Conservation (phyloP, 345 rosid species). For the Sapria himalayana region DNA sequence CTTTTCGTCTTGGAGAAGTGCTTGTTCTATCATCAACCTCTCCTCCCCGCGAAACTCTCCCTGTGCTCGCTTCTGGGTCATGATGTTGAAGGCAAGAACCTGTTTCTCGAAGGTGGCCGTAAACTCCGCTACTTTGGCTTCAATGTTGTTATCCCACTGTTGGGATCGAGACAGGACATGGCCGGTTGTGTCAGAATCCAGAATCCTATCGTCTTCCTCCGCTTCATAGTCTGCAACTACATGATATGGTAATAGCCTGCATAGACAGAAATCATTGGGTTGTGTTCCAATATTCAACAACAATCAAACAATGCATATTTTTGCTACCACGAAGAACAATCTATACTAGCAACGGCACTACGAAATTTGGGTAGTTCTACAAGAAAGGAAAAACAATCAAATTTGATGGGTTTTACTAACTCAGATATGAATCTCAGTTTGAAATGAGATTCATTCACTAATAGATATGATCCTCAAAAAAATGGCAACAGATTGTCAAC, state of each 20-base stretch:
- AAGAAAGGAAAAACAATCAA: no score
- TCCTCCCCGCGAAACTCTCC: constrained; percentile 73
- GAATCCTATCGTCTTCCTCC: constrained; percentile 78
- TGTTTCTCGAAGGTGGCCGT: constrained; percentile 76
- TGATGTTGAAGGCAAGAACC: constrained; percentile 53
- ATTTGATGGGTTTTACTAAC: no score
- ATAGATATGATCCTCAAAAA: no score
- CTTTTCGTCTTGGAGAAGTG: constrained; percentile 56
- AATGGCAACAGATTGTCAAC: no score
- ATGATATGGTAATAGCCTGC: constrained; percentile 80
- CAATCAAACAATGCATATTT: no score
- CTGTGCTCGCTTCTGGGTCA: constrained; percentile 32
- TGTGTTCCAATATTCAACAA: no score
- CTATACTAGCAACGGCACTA: no score
- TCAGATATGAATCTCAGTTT: no score
- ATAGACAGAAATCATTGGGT: no score
- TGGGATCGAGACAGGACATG: constrained; percentile 59
- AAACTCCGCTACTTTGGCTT: constrained; percentile 71
- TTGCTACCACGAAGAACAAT: no score
- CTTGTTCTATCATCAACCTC: constrained; percentile 60
- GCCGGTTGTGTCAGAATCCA: constrained; percentile 68
- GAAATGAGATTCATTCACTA: no score
- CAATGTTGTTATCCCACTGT: constrained; percentile 82
- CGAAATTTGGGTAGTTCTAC: no score
- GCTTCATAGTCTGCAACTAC: constrained; percentile 93